Percentiles rank a stretch among this genome's conserved stretches.
Conservation (phyloP, 179 eudicot genomes). For the Pouteria campechiana region DNA sequence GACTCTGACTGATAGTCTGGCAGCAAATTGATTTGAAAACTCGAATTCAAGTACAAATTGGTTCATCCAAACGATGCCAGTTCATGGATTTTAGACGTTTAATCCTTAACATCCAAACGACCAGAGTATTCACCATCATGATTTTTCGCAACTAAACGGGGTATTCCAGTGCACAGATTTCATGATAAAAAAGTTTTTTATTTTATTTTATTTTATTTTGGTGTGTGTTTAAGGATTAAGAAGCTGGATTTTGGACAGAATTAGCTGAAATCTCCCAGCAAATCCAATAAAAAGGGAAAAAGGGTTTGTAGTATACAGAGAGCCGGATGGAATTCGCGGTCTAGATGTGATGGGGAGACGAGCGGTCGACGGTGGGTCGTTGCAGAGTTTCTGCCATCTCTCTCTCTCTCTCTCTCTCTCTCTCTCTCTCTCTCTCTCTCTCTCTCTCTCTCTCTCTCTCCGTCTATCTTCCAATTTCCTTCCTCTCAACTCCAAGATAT, state of each 20-base stretch:
- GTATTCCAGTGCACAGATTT: background rate
- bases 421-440: too few relatives aligned
- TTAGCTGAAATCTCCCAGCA: background rate
- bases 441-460: too few relatives aligned
- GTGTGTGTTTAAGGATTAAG: background rate
- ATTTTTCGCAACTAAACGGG: background rate
- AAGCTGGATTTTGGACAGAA: background rate
- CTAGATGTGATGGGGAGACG: conserved; percentile 26
- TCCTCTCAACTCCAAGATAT: too few relatives aligned
- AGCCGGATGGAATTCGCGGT: conserved; percentile 36
- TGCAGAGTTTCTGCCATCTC: conserved; percentile 14
- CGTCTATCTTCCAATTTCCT: too few relatives aligned
- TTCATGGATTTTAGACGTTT: too few relatives aligned
- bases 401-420: too few relatives aligned
- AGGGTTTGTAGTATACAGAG: background rate
- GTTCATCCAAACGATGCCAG: too few relatives aligned
- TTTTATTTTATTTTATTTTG: too few relatives aligned
- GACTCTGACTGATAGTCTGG: too few relatives aligned
- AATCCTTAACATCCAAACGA: background rate
- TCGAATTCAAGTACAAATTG: too few relatives aligned
- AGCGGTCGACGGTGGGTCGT: conserved; percentile 55
- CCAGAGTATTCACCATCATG: background rate
- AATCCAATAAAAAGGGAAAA: background rate
- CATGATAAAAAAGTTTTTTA: too few relatives aligned
- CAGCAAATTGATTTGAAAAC: too few relatives aligned